phyloP scores from a whole-genome alignment of 164 flowering plant species.

The Liquidambar formosana region DNA sequence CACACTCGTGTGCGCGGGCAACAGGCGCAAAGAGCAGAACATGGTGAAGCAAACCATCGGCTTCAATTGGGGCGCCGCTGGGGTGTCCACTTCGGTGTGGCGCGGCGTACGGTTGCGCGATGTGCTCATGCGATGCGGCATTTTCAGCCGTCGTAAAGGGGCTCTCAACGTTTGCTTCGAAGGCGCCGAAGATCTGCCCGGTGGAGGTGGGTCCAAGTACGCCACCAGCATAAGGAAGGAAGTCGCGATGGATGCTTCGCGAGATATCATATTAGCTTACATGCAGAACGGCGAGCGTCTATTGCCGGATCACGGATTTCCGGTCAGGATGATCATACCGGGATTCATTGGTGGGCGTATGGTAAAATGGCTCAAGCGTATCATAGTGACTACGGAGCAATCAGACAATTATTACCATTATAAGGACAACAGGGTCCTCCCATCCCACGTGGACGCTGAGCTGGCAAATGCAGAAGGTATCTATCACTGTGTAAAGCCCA shows the following conservation, averaged over 20 bases:
- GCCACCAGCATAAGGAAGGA: conserved; percentile 74
- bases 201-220: conserved; percentile 96
- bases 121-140: conserved; percentile 71
- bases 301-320: conserved; percentile 89
- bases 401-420: conserved; percentile 78
- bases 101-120: conserved; percentile 66
- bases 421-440: conserved; percentile 82
- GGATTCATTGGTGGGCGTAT: conserved; percentile 96
- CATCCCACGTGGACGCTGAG: conserved; percentile 91
- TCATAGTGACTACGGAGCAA: conserved; percentile 67
- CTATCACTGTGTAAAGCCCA: too few relatives aligned
- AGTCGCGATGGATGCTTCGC: conserved; percentile 75
- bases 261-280: conserved; percentile 84
- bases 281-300: conserved; percentile 89
- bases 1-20: conserved; percentile 93
- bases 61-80: conserved; percentile 96
- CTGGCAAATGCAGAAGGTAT: conserved; percentile 89
- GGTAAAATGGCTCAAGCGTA: conserved; percentile 93
- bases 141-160: conserved; percentile 48
- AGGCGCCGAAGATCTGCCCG: conserved; percentile 92
- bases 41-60: conserved; percentile 85
- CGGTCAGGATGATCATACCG: conserved; percentile 84
- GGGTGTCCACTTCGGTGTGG: conserved; percentile 88
- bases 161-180: conserved; percentile 87
- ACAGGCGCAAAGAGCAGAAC: conserved; percentile 92